Conservation (phyloP, 2,329 filamentous ascomycete species). For the Phialemoniopsis sp. region DNA sequence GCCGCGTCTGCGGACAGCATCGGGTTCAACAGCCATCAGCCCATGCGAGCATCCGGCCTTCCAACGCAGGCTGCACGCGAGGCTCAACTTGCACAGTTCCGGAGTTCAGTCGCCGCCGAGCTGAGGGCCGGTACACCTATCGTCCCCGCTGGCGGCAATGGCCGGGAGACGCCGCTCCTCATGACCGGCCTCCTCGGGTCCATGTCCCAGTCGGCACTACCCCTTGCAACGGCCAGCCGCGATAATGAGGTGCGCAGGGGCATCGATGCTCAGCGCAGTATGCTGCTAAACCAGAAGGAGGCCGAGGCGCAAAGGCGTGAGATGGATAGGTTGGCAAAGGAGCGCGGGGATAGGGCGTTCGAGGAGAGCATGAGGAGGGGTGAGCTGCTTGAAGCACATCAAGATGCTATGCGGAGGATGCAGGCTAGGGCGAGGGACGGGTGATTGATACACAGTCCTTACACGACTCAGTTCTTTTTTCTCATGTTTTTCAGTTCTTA, state of each 20-base stretch:
- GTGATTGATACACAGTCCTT: constrained; percentile 1
- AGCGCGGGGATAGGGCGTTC: constrained; percentile 58
- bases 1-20: constrained; percentile 25
- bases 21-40: constrained; percentile 51
- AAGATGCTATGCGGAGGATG: constrained; percentile 76
- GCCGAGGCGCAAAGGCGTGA: constrained; percentile 58
- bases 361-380: constrained; percentile 74
- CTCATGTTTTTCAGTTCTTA: too few species aligned
- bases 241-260: constrained; percentile 38
- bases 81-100: constrained; percentile 61
- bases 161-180: constrained; percentile 32
- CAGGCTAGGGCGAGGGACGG: constrained; percentile 47
- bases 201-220: constrained; percentile 18
- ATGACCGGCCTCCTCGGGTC: constrained; percentile 7
- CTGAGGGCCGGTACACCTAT: constrained; percentile 39
- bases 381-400: constrained; percentile 71
- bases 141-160: constrained; percentile 12
- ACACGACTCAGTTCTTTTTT: too few species aligned
- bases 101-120: constrained; percentile 61
- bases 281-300: constrained; percentile 58
- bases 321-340: constrained; percentile 51
- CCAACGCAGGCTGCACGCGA: constrained; percentile 44
- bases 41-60: constrained; percentile 33
- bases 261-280: constrained; percentile 50
- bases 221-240: constrained; percentile 18